Evolutionary conservation across 495 filamentous ascomycete species (phyloP).

Genomic region (Aspergillus sparsus): DNA sequence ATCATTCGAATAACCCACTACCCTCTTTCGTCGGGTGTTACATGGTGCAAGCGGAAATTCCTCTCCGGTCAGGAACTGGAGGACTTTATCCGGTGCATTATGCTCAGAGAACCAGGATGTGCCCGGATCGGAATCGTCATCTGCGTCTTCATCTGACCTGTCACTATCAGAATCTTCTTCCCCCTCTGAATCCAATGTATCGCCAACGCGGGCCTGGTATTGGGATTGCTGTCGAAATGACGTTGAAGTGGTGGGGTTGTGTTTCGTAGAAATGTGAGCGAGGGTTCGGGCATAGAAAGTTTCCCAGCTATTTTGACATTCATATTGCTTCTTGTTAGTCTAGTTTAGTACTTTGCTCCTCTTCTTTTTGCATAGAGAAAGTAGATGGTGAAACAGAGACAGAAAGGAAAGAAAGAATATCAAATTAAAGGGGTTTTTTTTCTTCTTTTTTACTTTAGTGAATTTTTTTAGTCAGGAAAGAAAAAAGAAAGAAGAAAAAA

Average conservation of each 20-base stretch:
- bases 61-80: conserved; percentile 42
- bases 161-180: conserved; percentile 9
- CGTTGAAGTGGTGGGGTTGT: conserved; percentile 10
- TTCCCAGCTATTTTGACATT: conserved; percentile 39
- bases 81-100: conserved; percentile 51
- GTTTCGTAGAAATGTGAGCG: conserved; percentile 40
- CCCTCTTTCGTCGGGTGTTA: conserved; percentile 22
- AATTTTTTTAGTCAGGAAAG: neutral
- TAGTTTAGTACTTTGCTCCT: neutral
- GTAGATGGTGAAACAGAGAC: too few relatives aligned
- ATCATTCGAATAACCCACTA: neutral
- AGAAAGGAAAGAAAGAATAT: neutral
- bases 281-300: conserved; percentile 48
- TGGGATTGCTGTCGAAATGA: conserved; percentile 1
- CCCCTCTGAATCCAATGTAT: conserved; percentile 19
- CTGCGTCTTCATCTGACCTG: conserved; percentile 20
- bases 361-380: neutral
- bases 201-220: conserved; percentile 6
- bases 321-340: neutral
- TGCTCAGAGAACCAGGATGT: conserved; percentile 57
- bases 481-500: neutral
- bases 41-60: conserved; percentile 41
- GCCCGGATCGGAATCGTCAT: conserved; percentile 50
- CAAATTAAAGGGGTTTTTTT: conserved; percentile 2
- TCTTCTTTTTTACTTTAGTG: conserved; percentile 3